Conservation (phyloP, 805 yeast genomes). For the Blastobotrys muscicola region DNA sequence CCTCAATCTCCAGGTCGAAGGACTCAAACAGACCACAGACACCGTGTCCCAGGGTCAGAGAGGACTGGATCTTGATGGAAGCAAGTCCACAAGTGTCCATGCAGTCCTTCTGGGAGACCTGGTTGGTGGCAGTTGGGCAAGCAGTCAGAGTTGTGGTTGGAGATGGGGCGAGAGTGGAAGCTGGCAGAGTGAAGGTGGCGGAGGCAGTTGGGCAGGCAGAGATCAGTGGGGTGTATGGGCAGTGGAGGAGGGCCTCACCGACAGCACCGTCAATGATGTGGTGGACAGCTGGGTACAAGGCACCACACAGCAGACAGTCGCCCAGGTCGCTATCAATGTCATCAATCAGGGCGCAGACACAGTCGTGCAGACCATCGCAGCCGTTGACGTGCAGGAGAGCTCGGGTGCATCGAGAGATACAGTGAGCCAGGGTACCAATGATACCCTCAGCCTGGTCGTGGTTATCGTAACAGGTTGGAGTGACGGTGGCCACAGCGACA, state of each 20-base stretch:
- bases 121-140: neutral
- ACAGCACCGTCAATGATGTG: neutral
- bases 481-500: no score
- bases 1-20: neutral
- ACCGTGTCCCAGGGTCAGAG: neutral
- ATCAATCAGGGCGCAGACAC: constrained; percentile 10
- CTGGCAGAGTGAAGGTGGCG: neutral
- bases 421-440: constrained; percentile 5
- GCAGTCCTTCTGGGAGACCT: neutral
- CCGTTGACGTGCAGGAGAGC: constrained; percentile 6
- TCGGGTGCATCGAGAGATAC: constrained; percentile 9
- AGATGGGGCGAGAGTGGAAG: neutral
- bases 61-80: neutral
- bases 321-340: constrained; percentile 3
- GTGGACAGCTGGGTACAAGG: neutral
- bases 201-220: neutral
- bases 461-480: no score
- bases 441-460: constrained; percentile 3
- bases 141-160: neutral
- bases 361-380: constrained; percentile 9
- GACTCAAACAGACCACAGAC: neutral
- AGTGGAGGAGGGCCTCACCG: neutral
- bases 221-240: neutral
- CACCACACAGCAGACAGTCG: neutral
- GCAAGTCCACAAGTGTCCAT: neutral